A percentile compares a stretch with the other conserved stretches of the same genome.
Evolutionary conservation across 345 rosid genomes (phyloP).

Genomic region (Eucalyptus marginata): DNA sequence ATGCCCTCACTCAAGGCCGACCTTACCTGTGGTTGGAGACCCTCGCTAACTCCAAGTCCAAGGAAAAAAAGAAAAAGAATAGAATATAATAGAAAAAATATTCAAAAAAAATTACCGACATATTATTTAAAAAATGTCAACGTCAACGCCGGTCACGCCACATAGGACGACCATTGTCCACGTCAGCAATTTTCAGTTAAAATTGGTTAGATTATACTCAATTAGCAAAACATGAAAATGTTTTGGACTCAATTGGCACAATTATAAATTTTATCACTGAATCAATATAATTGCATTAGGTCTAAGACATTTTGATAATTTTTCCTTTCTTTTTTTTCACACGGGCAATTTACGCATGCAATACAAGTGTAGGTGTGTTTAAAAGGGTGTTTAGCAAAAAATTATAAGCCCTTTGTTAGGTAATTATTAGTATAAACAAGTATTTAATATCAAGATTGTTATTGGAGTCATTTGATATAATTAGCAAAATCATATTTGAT

Average conservation of each 20-base stretch:
- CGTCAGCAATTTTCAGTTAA: fast-evolving
- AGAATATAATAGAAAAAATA: no score
- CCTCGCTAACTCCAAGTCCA: neutral
- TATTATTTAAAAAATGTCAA: no score
- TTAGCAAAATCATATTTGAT: neutral
- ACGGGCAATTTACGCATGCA: neutral
- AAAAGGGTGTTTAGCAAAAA: neutral
- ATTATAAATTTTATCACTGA: no score
- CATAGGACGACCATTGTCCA: no score
- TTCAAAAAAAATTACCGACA: no score
- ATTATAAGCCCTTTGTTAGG: neutral
- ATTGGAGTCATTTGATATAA: neutral
- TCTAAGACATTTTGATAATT: no score
- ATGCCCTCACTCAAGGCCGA: no score
- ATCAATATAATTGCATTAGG: no score
- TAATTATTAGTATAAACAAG: neutral
- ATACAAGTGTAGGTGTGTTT: neutral
- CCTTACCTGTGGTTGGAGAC: neutral
- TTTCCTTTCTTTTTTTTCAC: neutral
- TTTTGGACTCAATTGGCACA: no score
- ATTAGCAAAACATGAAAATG: no score
- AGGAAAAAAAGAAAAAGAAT: no score
- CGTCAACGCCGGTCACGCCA: fast-evolving
- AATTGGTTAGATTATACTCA: no score
- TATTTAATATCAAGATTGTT: neutral